Conservation (phyloP, 768 basidiomycete species). For the Kondoa malvinella region DNA sequence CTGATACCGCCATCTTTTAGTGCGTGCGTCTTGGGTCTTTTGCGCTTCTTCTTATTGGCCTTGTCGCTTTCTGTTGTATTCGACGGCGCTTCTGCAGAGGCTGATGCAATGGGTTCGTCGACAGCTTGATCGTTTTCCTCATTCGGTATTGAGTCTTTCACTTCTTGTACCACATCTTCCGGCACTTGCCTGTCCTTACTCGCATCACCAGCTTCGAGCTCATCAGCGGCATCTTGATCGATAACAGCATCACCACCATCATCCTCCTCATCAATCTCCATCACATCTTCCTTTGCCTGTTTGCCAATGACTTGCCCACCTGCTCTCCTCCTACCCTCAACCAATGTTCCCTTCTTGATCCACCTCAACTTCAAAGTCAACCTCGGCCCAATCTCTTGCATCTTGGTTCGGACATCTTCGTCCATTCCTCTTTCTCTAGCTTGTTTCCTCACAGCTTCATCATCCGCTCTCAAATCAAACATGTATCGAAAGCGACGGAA, state of each 20-base stretch:
- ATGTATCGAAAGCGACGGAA: constrained; percentile 77
- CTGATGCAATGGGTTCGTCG: neutral
- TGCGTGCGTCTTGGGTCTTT: constrained; percentile 10
- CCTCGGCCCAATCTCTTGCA: constrained; percentile 95
- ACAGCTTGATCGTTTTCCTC: neutral
- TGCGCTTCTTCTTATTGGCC: constrained; percentile 15
- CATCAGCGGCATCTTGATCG: constrained; percentile 9
- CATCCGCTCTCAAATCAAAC: constrained; percentile 16
- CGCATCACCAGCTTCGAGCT: neutral
- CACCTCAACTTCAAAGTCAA: constrained; percentile 87
- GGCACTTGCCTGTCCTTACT: constrained; percentile 10
- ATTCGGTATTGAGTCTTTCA: neutral
- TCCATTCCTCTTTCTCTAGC: constrained; percentile 45
- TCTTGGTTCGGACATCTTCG: constrained; percentile 79
- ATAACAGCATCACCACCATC: constrained; percentile 3
- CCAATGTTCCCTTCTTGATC: constrained; percentile 66
- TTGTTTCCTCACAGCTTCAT: constrained; percentile 14
- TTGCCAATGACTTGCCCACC: constrained; percentile 28
- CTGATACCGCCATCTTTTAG: constrained; percentile 4
- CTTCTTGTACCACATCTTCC: constrained; percentile 20
- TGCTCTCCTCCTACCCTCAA: constrained; percentile 29
- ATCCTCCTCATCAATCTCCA: constrained; percentile 20
- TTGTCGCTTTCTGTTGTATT: neutral
- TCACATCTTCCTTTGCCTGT: constrained; percentile 25
- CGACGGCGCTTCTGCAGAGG: too few species aligned